Evolutionary conservation across 169 alveolate genomes (phyloP).

Genomic region (Blepharisma undulans): DNA sequence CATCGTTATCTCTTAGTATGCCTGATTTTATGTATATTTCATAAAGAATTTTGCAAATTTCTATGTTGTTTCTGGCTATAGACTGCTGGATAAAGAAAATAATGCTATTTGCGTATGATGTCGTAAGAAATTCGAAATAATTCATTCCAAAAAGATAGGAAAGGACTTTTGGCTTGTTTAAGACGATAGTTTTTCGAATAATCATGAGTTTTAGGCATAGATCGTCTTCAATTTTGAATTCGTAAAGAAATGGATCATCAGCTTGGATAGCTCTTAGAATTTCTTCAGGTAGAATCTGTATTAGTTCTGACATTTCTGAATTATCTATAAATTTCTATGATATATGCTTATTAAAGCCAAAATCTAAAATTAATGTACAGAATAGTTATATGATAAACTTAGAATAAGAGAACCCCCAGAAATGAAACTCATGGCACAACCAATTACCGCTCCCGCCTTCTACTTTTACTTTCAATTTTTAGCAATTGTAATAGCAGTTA

Average conservation of each 20-base stretch:
- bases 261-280: not conserved
- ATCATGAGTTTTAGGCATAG: not conserved
- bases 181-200: not conserved
- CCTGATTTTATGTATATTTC: not conserved
- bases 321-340: not conserved
- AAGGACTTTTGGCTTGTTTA: not conserved
- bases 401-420: not conserved
- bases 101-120: not conserved
- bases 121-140: not conserved
- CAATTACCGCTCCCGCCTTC: not conserved
- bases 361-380: too few relatives aligned
- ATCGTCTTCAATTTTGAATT: not conserved
- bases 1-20: not conserved
- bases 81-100: not conserved
- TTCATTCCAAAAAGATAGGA: not conserved
- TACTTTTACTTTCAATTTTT: not conserved
- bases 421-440: not conserved
- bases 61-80: not conserved
- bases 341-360: too few relatives aligned
- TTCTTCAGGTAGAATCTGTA: not conserved
- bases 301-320: not conserved
- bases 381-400: too few relatives aligned
- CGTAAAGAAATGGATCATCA: not conserved
- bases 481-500: not conserved
- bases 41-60: not conserved